Evolutionary conservation across 495 filamentous ascomycete genomes (phyloP).

Genomic region (Penicillium maclennaniae): DNA sequence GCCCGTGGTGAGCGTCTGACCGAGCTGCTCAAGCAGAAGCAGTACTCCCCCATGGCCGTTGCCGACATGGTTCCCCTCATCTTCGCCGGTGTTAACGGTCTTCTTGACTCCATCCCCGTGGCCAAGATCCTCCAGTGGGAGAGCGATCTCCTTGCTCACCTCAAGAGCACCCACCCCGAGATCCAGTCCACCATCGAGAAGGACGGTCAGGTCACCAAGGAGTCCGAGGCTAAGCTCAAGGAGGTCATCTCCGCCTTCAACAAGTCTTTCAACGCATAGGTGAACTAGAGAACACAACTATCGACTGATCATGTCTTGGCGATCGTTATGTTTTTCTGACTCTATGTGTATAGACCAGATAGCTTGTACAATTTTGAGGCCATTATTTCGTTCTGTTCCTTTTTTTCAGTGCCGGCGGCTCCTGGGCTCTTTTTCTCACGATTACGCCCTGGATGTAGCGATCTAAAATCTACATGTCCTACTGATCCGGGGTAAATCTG

Average conservation of each 20-base stretch:
- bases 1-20: slow-evolving; percentile 98
- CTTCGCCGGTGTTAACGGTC: slow-evolving; percentile 98
- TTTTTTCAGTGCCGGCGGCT: slow-evolving; percentile 12
- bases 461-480: slow-evolving; percentile 22
- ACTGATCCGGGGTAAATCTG: slow-evolving; percentile 16
- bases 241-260: slow-evolving; percentile 77
- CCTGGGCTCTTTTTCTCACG: slow-evolving; percentile 10
- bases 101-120: slow-evolving; percentile 83
- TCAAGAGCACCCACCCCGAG: slow-evolving; percentile 84
- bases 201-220: slow-evolving; percentile 95
- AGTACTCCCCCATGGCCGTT: slow-evolving; percentile 98
- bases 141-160: slow-evolving; percentile 84
- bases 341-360: slow-evolving; percentile 53
- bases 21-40: slow-evolving; percentile 99
- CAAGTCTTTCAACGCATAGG: slow-evolving; percentile 78
- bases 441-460: slow-evolving; percentile 27
- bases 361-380: slow-evolving; percentile 54
- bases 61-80: slow-evolving; percentile 99
- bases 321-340: slow-evolving; percentile 43
- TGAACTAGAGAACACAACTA: slow-evolving; percentile 38
- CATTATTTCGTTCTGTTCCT: slow-evolving; percentile 45
- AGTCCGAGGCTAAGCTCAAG: slow-evolving; percentile 82
- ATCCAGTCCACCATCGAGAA: slow-evolving; percentile 85
- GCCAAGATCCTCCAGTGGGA: slow-evolving; percentile 87
- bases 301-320: slow-evolving; percentile 28